These are phyloP conservation scores for Carpinus fangiana DNA, from an alignment of 306 rosid genomes.

Conservation along the genomic window DNA sequence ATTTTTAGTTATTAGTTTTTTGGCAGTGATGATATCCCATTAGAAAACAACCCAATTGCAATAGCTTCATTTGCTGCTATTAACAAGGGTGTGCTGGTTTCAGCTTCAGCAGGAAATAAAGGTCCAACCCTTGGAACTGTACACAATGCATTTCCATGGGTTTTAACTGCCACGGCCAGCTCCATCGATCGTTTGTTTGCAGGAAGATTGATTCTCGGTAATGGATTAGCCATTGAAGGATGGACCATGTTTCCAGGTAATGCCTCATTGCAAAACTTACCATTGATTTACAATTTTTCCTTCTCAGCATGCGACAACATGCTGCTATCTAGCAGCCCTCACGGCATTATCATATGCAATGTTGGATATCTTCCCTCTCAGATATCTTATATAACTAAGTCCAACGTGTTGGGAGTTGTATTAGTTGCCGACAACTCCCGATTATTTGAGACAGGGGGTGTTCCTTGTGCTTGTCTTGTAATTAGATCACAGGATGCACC, in stretches of 20 bases:
- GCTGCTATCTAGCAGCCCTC: too few species aligned
- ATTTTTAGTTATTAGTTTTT: too few species aligned
- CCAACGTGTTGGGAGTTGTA: background rate
- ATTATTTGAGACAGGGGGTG: background rate
- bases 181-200: background rate
- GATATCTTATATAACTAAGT: background rate
- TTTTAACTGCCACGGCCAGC: constrained; percentile 17
- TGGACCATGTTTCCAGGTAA: background rate
- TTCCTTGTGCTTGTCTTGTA: background rate
- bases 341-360: background rate
- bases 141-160: constrained; percentile 35
- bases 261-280: background rate
- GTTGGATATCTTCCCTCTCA: background rate
- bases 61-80: constrained; percentile 41
- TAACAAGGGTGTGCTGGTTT: constrained; percentile 35
- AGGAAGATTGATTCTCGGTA: background rate
- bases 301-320: background rate
- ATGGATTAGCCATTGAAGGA: background rate
- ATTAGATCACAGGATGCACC: background rate
- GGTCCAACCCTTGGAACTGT: constrained; percentile 21
- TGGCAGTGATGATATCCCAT: constrained; percentile 20
- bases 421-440: background rate
- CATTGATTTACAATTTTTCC: background rate
- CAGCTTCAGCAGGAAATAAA: constrained; percentile 12
- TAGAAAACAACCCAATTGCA: constrained; percentile 33